A percentile compares a stretch with the other conserved stretches of the same genome.
These are phyloP conservation scores for Chlorociboria aeruginascens DNA, from an alignment of 495 filamentous ascomycete species.

Conservation along the genomic window DNA sequence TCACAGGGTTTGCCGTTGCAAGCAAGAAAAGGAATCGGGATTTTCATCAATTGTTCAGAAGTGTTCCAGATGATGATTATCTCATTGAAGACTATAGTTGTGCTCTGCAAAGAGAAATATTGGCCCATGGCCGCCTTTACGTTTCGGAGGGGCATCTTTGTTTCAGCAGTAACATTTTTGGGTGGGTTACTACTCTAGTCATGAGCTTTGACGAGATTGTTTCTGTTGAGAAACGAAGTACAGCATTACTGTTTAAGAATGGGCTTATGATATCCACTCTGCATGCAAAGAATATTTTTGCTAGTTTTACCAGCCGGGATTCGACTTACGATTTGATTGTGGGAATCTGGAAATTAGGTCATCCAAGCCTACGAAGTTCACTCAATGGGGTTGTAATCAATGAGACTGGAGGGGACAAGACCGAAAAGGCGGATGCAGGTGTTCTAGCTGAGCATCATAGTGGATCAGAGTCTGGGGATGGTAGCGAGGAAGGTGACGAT, in stretches of 20 bases:
- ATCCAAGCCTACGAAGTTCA: slow-evolving; percentile 79
- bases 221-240: slow-evolving; percentile 91
- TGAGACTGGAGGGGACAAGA: slow-evolving; percentile 73
- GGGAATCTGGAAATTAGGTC: slow-evolving; percentile 95
- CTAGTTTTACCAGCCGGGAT: slow-evolving; percentile 87
- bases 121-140: slow-evolving; percentile 87
- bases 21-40: slow-evolving; percentile 92
- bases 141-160: slow-evolving; percentile 96
- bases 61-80: slow-evolving; percentile 95
- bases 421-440: slow-evolving; percentile 61
- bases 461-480: slow-evolving; percentile 45
- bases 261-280: slow-evolving; percentile 93
- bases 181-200: slow-evolving; percentile 93
- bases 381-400: slow-evolving; percentile 76
- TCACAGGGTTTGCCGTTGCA: slow-evolving; percentile 93
- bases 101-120: slow-evolving; percentile 88
- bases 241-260: slow-evolving; percentile 92
- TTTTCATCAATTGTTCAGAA: slow-evolving; percentile 88
- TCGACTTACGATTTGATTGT: slow-evolving; percentile 95
- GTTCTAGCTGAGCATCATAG: slow-evolving; percentile 28
- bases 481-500: slow-evolving; percentile 52
- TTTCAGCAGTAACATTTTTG: slow-evolving; percentile 97
- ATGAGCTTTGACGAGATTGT: slow-evolving; percentile 98
- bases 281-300: slow-evolving; percentile 90
- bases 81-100: slow-evolving; percentile 98